Evolutionary conservation across 2,329 filamentous ascomycete genomes (phyloP).

Genomic region (Sphaerulina populicola): DNA sequence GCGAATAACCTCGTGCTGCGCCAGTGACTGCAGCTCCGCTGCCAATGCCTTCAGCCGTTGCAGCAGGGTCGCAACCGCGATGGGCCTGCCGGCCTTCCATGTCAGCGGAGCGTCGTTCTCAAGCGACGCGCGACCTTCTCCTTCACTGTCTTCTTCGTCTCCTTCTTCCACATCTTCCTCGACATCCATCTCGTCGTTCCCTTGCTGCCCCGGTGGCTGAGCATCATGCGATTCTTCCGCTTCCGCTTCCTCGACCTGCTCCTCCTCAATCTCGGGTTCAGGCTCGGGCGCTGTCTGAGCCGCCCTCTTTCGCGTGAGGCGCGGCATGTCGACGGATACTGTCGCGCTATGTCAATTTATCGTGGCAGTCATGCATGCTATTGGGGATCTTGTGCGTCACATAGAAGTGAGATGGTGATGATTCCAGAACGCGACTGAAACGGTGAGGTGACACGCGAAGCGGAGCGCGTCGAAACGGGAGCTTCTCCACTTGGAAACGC

Average conservation of each 20-base stretch:
- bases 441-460: background rate
- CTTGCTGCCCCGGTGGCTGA: background rate
- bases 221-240: conserved; percentile 1
- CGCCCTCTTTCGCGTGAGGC: conserved; percentile 8
- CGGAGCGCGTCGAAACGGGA: too few species aligned
- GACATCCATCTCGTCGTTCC: conserved; percentile 14
- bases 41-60: conserved; percentile 70
- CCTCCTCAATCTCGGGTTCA: conserved; percentile 5
- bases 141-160: conserved; percentile 16
- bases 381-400: background rate
- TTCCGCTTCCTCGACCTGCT: conserved; percentile 1
- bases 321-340: conserved; percentile 2
- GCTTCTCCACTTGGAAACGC: too few species aligned
- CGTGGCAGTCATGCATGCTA: background rate
- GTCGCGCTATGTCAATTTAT: background rate
- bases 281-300: conserved; percentile 5
- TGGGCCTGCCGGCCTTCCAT: conserved; percentile 86
- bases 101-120: conserved; percentile 78
- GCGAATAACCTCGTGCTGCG: conserved; percentile 76
- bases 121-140: conserved; percentile 38
- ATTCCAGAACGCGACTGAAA: background rate
- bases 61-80: conserved; percentile 73
- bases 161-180: conserved; percentile 6
- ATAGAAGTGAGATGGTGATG: background rate
- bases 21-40: conserved; percentile 73